These are phyloP conservation scores for Penicillium brasilianum DNA, from an alignment of 2,329 filamentous ascomycete genomes.

Conservation along the genomic window DNA sequence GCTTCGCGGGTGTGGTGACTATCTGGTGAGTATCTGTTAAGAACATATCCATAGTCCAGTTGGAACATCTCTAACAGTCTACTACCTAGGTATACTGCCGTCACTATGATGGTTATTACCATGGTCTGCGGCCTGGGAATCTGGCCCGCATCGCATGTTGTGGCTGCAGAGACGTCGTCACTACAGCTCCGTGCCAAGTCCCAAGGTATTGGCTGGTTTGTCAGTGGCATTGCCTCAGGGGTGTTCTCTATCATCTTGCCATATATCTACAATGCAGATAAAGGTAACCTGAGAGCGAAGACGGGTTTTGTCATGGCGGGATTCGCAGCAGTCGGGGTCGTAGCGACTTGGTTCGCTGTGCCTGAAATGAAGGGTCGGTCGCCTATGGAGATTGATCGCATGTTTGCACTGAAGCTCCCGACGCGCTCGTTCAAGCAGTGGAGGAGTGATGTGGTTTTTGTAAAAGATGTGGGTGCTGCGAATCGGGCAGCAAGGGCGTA, in stretches of 20 bases:
- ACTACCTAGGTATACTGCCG: conserved; percentile 45
- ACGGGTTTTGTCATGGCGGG: conserved; percentile 29
- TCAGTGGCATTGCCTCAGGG: conserved; percentile 45
- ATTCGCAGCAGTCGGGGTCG: conserved; percentile 20
- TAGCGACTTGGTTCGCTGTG: conserved; percentile 51
- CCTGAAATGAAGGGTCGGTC: conserved; percentile 59
- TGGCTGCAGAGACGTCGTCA: conserved; percentile 38
- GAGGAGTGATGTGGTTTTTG: conserved; percentile 16
- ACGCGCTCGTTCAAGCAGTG: conserved; percentile 23
- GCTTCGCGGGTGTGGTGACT: conserved; percentile 42
- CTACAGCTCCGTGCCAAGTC: conserved; percentile 41
- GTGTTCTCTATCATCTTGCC: conserved; percentile 54
- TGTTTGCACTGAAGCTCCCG: conserved; percentile 31
- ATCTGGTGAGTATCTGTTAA: conserved; percentile 41
- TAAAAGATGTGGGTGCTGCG: background rate
- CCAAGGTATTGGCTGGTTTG: conserved; percentile 47
- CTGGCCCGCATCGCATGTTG: conserved; percentile 41
- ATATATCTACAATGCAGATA: conserved; percentile 50
- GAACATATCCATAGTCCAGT: no score
- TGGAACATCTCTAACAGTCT: background rate
- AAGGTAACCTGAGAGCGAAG: conserved; percentile 24
- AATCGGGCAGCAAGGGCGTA: background rate
- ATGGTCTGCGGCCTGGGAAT: conserved; percentile 43
- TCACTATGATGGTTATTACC: conserved; percentile 51
- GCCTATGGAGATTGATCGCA: conserved; percentile 53